Percentiles rank a stretch among this genome's conserved stretches.
phyloP scores from a whole-genome alignment of 441 rosid species.

The Pelargonium exstipulatum region DNA sequence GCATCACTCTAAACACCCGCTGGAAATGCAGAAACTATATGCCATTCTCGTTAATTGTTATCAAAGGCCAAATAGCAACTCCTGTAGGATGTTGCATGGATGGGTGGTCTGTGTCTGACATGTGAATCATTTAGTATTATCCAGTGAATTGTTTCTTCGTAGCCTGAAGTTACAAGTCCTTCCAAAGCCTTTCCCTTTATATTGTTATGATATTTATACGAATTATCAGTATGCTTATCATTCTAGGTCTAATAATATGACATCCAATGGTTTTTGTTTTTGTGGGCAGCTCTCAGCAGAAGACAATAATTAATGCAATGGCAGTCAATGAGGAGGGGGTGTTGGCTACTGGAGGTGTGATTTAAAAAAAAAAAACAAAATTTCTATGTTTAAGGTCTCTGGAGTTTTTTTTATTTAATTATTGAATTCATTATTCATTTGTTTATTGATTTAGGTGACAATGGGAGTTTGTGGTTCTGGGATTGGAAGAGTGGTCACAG shows the following conservation, averaged over 20 bases:
- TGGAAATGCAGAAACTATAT: too few species aligned
- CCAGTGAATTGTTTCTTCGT: too few species aligned
- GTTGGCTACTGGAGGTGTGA: conserved; percentile 88
- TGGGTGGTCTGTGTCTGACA: too few species aligned
- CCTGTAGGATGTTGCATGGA: too few species aligned
- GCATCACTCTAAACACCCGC: too few species aligned
- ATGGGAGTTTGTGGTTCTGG: conserved; percentile 98
- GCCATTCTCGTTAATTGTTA: too few species aligned
- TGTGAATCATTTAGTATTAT: too few species aligned
- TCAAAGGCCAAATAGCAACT: too few species aligned
- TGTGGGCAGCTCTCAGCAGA: conserved; percentile 74
- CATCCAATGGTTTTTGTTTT: not conserved
- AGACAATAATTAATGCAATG: conserved; percentile 89
- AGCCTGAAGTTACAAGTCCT: not conserved
- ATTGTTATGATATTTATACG: not conserved
- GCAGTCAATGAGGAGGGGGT: conserved; percentile 93
- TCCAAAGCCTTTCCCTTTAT: not conserved
- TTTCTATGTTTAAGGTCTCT: too few species aligned
- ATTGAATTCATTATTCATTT: not conserved
- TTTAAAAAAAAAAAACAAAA: too few species aligned
- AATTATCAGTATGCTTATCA: not conserved
- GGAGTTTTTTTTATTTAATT: not conserved
- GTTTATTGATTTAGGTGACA: conserved; percentile 58
- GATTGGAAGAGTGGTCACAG: conserved; percentile 98
- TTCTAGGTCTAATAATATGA: not conserved